Conservation (phyloP, 2,329 filamentous ascomycete species). For the Curvularia hawaiiensis region DNA sequence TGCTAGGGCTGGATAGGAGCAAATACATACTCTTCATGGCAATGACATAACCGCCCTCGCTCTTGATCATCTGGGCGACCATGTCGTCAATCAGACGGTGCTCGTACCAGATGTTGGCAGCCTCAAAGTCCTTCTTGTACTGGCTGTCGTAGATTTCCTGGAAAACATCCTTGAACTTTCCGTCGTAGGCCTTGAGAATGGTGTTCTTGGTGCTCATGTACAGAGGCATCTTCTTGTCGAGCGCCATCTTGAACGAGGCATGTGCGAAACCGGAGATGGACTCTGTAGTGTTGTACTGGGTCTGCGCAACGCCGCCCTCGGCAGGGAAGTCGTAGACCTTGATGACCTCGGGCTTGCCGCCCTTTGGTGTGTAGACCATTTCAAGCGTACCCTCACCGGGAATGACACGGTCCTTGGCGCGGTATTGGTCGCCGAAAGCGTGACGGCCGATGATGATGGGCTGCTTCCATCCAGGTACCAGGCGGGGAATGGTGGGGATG, state of each 20-base stretch:
- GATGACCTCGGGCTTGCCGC: conserved; percentile 81
- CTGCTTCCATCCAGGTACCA: conserved; percentile 97
- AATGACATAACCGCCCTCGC: conserved; percentile 93
- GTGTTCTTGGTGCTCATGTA: conserved; percentile 99
- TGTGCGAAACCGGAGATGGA: conserved; percentile 95
- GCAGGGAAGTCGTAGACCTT: conserved; percentile 90
- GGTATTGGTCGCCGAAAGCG: conserved; percentile 98
- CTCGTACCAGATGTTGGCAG: conserved; percentile 97
- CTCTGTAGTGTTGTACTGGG: conserved; percentile 98
- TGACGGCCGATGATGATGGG: conserved; percentile 99
- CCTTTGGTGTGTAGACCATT: conserved; percentile 90
- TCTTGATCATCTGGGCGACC: conserved; percentile 99
- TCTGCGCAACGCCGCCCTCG: conserved; percentile 86
- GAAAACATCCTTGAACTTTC: conserved; percentile 99
- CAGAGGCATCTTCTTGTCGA: conserved; percentile 85
- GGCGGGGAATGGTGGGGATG: conserved; percentile 87
- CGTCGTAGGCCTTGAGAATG: conserved; percentile 98
- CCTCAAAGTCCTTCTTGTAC: conserved; percentile 89
- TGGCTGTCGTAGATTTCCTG: conserved; percentile 89
- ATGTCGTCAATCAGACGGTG: conserved; percentile 99
- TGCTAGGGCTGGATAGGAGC: no score
- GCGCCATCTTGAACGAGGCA: conserved; percentile 92
- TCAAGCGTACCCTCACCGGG: conserved; percentile 83
- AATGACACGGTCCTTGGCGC: conserved; percentile 89
- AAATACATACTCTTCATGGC: conserved; percentile 82